phyloP scores from a whole-genome alignment of 1,284 basidiomycete genomes.

The Puccinia triticina region DNA sequence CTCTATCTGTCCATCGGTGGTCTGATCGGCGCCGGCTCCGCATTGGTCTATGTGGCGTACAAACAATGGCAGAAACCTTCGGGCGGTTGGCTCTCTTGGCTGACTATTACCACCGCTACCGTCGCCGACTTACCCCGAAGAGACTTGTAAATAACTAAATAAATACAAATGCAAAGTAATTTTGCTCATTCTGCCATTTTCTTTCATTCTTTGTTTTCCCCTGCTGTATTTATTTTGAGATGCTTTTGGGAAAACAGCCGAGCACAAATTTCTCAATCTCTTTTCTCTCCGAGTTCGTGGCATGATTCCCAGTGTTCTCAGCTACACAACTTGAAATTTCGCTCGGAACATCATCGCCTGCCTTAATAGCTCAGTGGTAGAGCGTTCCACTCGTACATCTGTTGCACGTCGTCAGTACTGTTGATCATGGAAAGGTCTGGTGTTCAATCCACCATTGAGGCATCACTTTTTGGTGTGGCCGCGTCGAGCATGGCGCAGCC shows the following conservation, averaged over 20 bases:
- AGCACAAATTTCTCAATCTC: neutral
- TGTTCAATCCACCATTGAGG: slow-evolving; percentile 53
- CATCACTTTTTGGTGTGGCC: neutral
- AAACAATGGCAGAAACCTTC: slow-evolving; percentile 43
- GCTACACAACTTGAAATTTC: too few relatives aligned
- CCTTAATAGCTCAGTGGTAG: slow-evolving; percentile 53
- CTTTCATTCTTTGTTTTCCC: neutral
- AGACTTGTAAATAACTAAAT: neutral
- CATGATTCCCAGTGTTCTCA: too few relatives aligned
- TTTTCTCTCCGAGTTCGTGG: too few relatives aligned
- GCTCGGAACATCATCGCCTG: too few relatives aligned
- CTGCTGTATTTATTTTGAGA: neutral
- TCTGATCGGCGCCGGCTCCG: slow-evolving; percentile 38
- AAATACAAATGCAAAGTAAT: neutral
- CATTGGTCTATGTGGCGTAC: slow-evolving; percentile 43
- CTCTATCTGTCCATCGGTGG: slow-evolving; percentile 45
- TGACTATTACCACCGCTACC: neutral
- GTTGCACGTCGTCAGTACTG: neutral
- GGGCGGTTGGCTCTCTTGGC: slow-evolving; percentile 45
- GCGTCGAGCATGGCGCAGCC: too few relatives aligned
- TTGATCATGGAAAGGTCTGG: slow-evolving; percentile 51
- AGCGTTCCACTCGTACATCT: slow-evolving; percentile 51
- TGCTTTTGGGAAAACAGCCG: neutral
- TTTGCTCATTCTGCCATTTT: neutral
- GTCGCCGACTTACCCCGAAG: slow-evolving; percentile 8